Base-by-base conservation (phyloP, 208 protist genomes). In the Vickermania ingenoplastis region DNA sequence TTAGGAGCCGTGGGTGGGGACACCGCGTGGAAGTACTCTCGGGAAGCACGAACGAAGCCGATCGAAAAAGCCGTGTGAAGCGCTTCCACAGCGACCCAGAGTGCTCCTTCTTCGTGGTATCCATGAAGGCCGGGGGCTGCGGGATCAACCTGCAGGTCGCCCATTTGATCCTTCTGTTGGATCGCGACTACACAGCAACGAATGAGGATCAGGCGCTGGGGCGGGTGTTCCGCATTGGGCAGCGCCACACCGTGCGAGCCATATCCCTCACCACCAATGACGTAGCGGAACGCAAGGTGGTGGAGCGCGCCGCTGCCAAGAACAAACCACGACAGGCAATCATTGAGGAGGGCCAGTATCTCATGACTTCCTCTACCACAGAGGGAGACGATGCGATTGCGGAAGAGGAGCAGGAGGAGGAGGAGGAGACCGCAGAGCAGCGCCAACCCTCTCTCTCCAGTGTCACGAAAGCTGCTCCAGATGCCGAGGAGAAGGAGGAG, bases 131-230 rank as follows among this genome's bases (percentile, higher is more conserved):
- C 0, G 97, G 97, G 55, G 97, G 97, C 24, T 87, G 99, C 14
- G 97, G 97, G 57, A 96, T 99, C 60, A 99, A 99, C 65, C 67
- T 99, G 31, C 89, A 96, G 49, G 85, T 88, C 1, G 97, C 97
- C 11, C 95, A 99, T 69, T 72, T 92, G 4, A 96, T 99, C 17
- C 91, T 99, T 31, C 61, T 99, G 24, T 97, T 96, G 65, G 97
- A 99, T 70, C 79, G 74, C 23, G 97, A 99, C 75, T 99, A 96
- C 91, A 99, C 98, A 53, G 68, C 72, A 1, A 92, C 96, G 41
- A 91, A 94, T 59, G 97, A 99, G 75, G 78, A 98, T 41, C 97
- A 99, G 67, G 97, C 97, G 0, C 72, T 97, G 56, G 96, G 97
- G 52, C 67, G 97, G 25, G 94, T 96, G 36, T 97, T 97, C 75